phyloP scores from a whole-genome alignment of 179 eudicot species.

The Pouteria campechiana region DNA sequence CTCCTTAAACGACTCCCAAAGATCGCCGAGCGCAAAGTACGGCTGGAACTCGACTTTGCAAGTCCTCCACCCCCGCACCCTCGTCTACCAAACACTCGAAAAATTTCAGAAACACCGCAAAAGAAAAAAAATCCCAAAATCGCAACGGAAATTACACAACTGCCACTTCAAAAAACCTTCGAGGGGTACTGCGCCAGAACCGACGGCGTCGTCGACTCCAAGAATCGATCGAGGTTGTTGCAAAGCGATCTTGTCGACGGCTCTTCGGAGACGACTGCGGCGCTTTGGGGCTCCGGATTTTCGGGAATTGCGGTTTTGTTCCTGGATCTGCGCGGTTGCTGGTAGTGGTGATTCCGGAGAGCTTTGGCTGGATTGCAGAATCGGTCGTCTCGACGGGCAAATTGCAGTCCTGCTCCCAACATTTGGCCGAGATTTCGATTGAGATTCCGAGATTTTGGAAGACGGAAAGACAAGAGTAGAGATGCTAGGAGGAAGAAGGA shows the following conservation, averaged over 20 bases:
- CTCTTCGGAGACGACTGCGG: slow-evolving; percentile 7
- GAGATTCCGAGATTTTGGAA: too few species aligned
- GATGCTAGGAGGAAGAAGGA: too few species aligned
- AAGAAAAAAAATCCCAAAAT: neutral
- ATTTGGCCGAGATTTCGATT: too few species aligned
- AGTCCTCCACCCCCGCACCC: slow-evolving; percentile 51
- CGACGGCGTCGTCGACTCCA: slow-evolving; percentile 66
- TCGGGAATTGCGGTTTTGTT: slow-evolving; percentile 4
- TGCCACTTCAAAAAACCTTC: slow-evolving; percentile 35
- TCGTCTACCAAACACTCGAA: slow-evolving; percentile 36
- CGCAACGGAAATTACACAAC: too few species aligned
- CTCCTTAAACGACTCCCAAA: slow-evolving; percentile 93
- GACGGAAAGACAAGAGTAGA: too few species aligned
- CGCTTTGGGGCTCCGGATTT: slow-evolving; percentile 15
- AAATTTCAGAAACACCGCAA: neutral
- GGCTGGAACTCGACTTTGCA: slow-evolving; percentile 61
- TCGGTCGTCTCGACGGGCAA: slow-evolving; percentile 55
- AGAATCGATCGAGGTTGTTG: slow-evolving; percentile 67
- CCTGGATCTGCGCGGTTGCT: slow-evolving; percentile 15
- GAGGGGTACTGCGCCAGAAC: slow-evolving; percentile 63
- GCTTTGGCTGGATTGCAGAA: slow-evolving; percentile 50
- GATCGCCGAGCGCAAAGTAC: slow-evolving; percentile 66
- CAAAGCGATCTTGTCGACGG: slow-evolving; percentile 15
- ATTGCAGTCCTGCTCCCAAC: slow-evolving; percentile 82
- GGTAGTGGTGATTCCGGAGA: slow-evolving; percentile 22